Evolutionary conservation across 768 basidiomycete genomes (phyloP).

Genomic region (Galerina sulciceps): DNA sequence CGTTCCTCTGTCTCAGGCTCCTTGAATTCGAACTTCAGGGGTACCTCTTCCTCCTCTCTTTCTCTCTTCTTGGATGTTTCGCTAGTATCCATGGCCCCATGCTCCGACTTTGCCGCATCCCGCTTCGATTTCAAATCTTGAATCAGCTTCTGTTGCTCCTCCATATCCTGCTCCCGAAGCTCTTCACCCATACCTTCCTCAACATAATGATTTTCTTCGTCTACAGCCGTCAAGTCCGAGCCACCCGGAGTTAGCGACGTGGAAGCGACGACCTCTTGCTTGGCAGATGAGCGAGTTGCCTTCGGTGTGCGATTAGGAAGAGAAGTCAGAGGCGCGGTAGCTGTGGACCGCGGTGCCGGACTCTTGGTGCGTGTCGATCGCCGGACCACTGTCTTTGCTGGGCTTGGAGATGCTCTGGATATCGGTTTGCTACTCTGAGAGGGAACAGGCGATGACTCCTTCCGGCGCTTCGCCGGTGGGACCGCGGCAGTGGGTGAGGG

Average conservation of each 20-base stretch:
- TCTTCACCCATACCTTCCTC: slow-evolving; percentile 59
- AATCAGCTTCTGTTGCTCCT: slow-evolving; percentile 80
- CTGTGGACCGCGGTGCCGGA: slow-evolving; percentile 37
- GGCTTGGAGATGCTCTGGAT: slow-evolving; percentile 29
- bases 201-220: slow-evolving; percentile 63
- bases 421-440: slow-evolving; percentile 32
- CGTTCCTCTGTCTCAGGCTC: slow-evolving; percentile 65
- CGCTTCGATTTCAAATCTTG: slow-evolving; percentile 70
- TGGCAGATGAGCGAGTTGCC: slow-evolving; percentile 26
- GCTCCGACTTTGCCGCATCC: slow-evolving; percentile 35
- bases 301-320: slow-evolving; percentile 39
- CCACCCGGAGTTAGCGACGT: slow-evolving; percentile 40
- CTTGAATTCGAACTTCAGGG: slow-evolving; percentile 64
- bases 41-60: slow-evolving; percentile 58
- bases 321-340: slow-evolving; percentile 36
- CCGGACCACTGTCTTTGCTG: slow-evolving; percentile 26
- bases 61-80: slow-evolving; percentile 47
- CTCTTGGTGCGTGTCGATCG: slow-evolving; percentile 47
- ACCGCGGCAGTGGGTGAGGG: slow-evolving; percentile 42
- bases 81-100: slow-evolving; percentile 44
- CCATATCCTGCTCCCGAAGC: slow-evolving; percentile 71
- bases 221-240: slow-evolving; percentile 68
- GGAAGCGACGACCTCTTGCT: slow-evolving; percentile 41
- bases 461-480: slow-evolving; percentile 66
- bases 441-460: slow-evolving; percentile 59